Base-by-base conservation (phyloP, 441 rosid genomes). In the Erodium trifolium region DNA sequence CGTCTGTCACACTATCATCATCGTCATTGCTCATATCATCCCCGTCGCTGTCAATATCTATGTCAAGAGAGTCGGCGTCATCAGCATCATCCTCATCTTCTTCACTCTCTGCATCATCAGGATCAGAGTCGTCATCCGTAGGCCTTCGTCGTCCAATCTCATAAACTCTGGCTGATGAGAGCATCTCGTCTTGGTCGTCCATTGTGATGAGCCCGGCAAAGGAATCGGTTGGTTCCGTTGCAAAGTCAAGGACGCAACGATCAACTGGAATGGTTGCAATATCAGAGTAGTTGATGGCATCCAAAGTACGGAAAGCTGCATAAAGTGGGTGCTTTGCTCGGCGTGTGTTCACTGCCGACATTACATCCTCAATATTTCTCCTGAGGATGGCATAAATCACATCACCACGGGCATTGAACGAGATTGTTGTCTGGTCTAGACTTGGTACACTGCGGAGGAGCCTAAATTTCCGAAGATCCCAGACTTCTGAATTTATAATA, bases 51-150 rank as follows among this genome's bases (percentile, higher is more conserved):
- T 55, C 62, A 16, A 55, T 5, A 17, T 55, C 62, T 55, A 55
- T 92, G 60, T 81, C 68, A 63, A 90, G 76, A 57, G 91, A 82
- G 81, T 90, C 99, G 65, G 81, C 67, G 73, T 37, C 41, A 7
- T 91, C 96, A 17, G 16, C 85, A 45, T 75, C 86, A 0, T 87
- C 82, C n/a, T 94, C 99, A 0, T 91, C 97, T 67, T 91, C 99
- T 23, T 92, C 96, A 39, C 88, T 91, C 78, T 90, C 97, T 18
- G 89, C 98, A 73, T 92, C 98, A 73, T 94, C 98, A 13, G 98
- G 97, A 78, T 94, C 99, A 0, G 98, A 92, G 74, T 94, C 99
- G 62, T 94, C 99, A 39, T 92, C 99, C 0, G 98, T 90, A 51
- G 98, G 97, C 81, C 89, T 84, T 72, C 97, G 78, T 3, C 99